phyloP scores from a whole-genome alignment of 345 rosid species.

The Erysimum cheiranthoides region DNA sequence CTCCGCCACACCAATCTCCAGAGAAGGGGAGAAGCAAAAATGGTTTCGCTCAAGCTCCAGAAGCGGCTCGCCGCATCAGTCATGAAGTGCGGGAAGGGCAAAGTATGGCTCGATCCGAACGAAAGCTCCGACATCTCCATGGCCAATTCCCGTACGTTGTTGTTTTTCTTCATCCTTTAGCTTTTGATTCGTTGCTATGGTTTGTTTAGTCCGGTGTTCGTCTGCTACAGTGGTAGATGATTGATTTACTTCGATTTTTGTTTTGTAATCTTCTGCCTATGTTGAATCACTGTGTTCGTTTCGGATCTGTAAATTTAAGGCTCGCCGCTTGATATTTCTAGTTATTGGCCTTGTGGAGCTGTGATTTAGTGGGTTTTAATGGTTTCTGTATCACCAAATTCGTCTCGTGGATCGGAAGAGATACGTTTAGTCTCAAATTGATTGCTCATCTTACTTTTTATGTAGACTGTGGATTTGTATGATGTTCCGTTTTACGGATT shows the following conservation, averaged over 20 bases:
- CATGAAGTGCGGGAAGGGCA: conserved; percentile 50
- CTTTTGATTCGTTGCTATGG: not conserved
- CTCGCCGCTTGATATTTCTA: not conserved
- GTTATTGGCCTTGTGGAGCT: not conserved
- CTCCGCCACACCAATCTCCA: conserved; percentile 43
- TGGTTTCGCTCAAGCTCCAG: conserved; percentile 50
- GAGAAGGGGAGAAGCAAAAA: conserved; percentile 27
- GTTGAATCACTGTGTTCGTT: conserved; percentile 2
- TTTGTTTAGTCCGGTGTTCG: not conserved
- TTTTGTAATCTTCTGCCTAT: not conserved
- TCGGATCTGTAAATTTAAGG: conserved; percentile 4
- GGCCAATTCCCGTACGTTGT: conserved; percentile 47
- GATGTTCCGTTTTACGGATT: not conserved
- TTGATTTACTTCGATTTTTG: not conserved
- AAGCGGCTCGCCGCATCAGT: conserved; percentile 51
- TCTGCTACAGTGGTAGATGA: not conserved
- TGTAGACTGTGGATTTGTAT: not conserved
- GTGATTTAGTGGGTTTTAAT: not conserved
- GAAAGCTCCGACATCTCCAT: conserved; percentile 49
- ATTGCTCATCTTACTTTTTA: not conserved
- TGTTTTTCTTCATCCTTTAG: not conserved
- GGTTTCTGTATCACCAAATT: not conserved
- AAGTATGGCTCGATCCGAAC: conserved; percentile 51
- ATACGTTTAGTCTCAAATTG: not conserved
- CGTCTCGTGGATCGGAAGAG: not conserved